phyloP scores from a whole-genome alignment of 176 grass and related monocot genomes.

The Oryza longistaminata region DNA sequence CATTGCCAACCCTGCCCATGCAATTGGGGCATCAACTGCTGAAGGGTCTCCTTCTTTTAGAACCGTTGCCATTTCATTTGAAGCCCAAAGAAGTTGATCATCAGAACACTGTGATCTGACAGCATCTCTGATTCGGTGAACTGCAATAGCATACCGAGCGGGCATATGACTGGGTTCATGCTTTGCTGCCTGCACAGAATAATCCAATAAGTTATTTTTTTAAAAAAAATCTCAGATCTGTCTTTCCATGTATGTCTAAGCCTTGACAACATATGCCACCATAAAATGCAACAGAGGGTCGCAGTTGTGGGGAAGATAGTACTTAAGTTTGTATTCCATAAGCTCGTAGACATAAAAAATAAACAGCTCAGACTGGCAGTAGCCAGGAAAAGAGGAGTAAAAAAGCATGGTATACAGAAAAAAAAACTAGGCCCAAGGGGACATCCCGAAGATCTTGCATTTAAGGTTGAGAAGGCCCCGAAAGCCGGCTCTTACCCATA shows the following conservation, averaged over 20 bases:
- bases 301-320: too few relatives aligned
- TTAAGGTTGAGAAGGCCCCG: too few relatives aligned
- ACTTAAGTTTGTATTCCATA: too few relatives aligned
- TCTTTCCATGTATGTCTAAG: not conserved
- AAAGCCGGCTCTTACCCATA: too few relatives aligned
- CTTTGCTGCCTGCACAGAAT: conserved; percentile 69
- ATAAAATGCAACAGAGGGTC: not conserved
- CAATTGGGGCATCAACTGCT: conserved; percentile 80
- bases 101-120: conserved; percentile 66
- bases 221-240: conserved; percentile 2
- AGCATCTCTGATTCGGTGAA: conserved; percentile 94
- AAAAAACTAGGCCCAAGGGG: too few relatives aligned
- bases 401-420: too few relatives aligned
- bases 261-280: not conserved
- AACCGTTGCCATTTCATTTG: conserved; percentile 90
- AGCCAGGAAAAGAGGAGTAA: too few relatives aligned
- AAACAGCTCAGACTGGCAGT: too few relatives aligned
- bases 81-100: conserved; percentile 91
- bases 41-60: conserved; percentile 91
- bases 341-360: too few relatives aligned
- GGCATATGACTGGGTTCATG: conserved; percentile 97
- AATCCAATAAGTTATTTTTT: not conserved
- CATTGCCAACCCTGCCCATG: conserved; percentile 95
- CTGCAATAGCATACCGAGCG: conserved; percentile 85
- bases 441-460: too few relatives aligned